Evolutionary conservation across 1,284 basidiomycete species (phyloP).

Genomic region (Thelephora terrestris): DNA sequence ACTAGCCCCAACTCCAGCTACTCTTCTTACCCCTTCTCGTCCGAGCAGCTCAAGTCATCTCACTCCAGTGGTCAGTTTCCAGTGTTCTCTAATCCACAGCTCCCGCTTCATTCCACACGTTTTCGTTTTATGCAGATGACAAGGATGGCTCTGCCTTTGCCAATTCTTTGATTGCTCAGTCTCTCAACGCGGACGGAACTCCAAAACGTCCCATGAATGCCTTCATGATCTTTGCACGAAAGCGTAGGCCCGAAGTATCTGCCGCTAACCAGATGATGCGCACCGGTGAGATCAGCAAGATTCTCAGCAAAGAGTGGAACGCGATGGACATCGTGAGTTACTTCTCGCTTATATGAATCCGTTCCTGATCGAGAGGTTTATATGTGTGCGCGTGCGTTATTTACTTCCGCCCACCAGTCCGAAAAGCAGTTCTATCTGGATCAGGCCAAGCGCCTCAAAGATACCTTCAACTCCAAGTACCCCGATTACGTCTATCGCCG

Average conservation of each 20-base stretch:
- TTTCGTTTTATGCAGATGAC: not conserved
- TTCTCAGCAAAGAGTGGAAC: constrained; percentile 73
- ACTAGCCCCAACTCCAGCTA: not conserved
- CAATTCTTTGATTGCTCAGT: constrained; percentile 49
- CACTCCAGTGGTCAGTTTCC: not conserved
- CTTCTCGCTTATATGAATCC: constrained; percentile 6
- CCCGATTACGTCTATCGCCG: constrained; percentile 80
- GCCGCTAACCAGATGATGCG: constrained; percentile 77
- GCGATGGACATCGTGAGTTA: constrained; percentile 53
- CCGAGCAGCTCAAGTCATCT: not conserved
- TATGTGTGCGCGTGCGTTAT: not conserved
- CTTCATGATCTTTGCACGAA: constrained; percentile 84
- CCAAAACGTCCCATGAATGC: constrained; percentile 84
- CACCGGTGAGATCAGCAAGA: constrained; percentile 77
- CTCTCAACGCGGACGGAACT: constrained; percentile 73
- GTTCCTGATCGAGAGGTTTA: not conserved
- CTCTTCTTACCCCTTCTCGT: not conserved
- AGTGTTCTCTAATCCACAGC: not conserved
- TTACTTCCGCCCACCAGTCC: constrained; percentile 29
- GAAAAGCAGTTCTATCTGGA: constrained; percentile 81
- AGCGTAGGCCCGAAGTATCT: constrained; percentile 68
- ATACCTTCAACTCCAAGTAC: constrained; percentile 74
- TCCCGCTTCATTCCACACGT: not conserved
- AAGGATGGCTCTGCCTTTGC: constrained; percentile 1
- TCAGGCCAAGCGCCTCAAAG: constrained; percentile 73